A percentile compares a stretch with the other conserved stretches of the same genome.
Conservation (phyloP, 2,329 filamentous ascomycete species). For the Ceratocystis colombiana region DNA sequence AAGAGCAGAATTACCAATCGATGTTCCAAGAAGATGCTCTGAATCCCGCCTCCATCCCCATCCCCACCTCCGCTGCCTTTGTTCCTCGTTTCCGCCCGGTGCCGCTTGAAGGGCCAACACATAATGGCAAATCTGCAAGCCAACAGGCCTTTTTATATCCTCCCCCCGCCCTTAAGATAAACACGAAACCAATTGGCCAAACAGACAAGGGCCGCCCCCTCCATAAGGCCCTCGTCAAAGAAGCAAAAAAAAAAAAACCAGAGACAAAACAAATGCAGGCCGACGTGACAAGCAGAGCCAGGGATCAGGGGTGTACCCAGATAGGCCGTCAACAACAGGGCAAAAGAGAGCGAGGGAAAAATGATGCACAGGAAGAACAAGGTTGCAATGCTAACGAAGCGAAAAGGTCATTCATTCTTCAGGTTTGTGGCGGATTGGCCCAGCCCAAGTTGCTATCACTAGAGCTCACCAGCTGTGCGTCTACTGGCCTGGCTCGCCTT, state of each 20-base stretch:
- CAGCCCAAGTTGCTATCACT: constrained; percentile 1
- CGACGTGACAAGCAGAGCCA: neutral
- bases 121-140: neutral
- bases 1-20: too few species aligned
- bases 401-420: constrained; percentile 5
- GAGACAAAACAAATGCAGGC: constrained; percentile 9
- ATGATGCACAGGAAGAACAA: neutral
- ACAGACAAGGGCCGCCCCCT: neutral
- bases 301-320: neutral
- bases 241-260: neutral
- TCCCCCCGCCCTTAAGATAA: neutral
- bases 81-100: too few species aligned
- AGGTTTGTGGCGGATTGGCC: neutral
- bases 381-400: constrained; percentile 4
- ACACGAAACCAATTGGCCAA: constrained; percentile 9
- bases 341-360: neutral
- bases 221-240: neutral
- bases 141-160: neutral
- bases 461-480: neutral
- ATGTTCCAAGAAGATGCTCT: neutral
- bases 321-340: neutral
- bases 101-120: neutral
- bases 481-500: neutral
- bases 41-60: too few species aligned
- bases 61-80: too few species aligned